Evolutionary conservation across 163 green algal genomes (phyloP), one percentile per base, ranked within the genome.

Genomic region (Coccomyxa subellipsoidea): DNA sequence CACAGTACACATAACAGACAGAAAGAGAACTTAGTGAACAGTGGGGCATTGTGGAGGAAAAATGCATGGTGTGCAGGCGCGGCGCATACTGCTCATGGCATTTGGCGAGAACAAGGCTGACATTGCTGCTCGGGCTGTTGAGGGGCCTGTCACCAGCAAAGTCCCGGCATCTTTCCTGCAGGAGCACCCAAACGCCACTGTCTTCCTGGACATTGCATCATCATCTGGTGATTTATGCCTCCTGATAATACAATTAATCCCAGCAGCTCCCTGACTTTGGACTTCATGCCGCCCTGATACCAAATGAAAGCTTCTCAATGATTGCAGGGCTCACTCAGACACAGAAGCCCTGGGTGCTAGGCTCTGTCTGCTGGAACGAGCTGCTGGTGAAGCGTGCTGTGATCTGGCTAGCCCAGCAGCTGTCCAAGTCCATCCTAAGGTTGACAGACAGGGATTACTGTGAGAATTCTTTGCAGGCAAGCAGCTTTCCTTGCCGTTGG

Each of bases 51-150:
- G 47, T 2, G 5, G 5, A 59, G 47, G 3, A 1, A 21, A 18
- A 8, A 59, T 59, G 4, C 5, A 12, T 59, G 47, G 47, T 27
- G 66, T 21, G 37, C 82, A 82, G 78, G 71, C 82, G 0, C 40
- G 70, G 4, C 70, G 70, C 36, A 54, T 86, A 7, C 8, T 86
- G 2, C 54, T 86, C 29, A 71, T 86, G 36, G 82, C 82, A 0
- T 86, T 83, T 78, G 82, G 82, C 0, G 82, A 86, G 78, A 83
- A 83, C 78, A 86, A 86, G 71, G 70, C 82, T 23, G 47, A 7
- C 2, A 38, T 35, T 6, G 82, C 77, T 38, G 12, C 25, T 29
- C 36, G 80, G 71, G 69, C 70, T n/a, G 82, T 86, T 71, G 82
- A 86, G 71, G 82, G 82, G 53, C 78, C 82, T 18, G 37, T 79